Conservation (phyloP, 176 grass and related monocot species). For the Oryza meridionalis region DNA sequence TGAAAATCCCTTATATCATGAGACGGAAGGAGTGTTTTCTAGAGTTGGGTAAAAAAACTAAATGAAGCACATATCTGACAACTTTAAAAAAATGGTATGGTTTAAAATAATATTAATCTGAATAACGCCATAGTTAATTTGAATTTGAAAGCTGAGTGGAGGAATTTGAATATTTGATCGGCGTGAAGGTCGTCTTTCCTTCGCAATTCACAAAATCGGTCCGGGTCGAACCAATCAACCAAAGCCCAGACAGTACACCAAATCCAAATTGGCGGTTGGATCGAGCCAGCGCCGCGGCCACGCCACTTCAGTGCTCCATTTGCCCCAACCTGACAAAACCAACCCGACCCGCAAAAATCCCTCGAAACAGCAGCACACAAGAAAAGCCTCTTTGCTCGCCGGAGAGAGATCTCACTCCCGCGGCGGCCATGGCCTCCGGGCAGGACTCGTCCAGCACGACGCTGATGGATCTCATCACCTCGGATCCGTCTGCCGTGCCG, state of each 20-base stretch:
- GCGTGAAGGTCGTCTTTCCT: too few relatives aligned
- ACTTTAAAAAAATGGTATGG: too few relatives aligned
- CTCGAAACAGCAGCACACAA: not conserved
- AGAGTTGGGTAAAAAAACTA: too few relatives aligned
- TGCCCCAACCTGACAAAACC: not conserved
- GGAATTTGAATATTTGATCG: too few relatives aligned
- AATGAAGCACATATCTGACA: too few relatives aligned
- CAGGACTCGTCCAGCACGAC: conserved; percentile 83
- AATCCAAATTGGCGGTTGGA: conserved; percentile 51
- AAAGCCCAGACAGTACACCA: not conserved
- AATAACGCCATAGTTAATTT: too few relatives aligned
- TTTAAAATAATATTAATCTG: too few relatives aligned
- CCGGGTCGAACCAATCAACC: conserved; percentile 12
- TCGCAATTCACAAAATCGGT: not conserved
- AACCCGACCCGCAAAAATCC: conserved; percentile 27
- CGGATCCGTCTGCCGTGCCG: conserved; percentile 66
- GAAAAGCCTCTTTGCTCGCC: conserved; percentile 36
- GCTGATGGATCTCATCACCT: conserved; percentile 98
- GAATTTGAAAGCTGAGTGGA: too few relatives aligned
- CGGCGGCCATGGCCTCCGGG: conserved; percentile 75
- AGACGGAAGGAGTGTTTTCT: too few relatives aligned
- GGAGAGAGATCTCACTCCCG: conserved; percentile 59
- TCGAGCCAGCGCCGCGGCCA: conserved; percentile 30
- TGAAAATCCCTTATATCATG: too few relatives aligned
- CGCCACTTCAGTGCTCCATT: conserved; percentile 26